A percentile compares a stretch with the other conserved stretches of the same genome.
Evolutionary conservation across 2,329 filamentous ascomycete genomes (phyloP).

Genomic region (Coleophoma eucalyptorum): DNA sequence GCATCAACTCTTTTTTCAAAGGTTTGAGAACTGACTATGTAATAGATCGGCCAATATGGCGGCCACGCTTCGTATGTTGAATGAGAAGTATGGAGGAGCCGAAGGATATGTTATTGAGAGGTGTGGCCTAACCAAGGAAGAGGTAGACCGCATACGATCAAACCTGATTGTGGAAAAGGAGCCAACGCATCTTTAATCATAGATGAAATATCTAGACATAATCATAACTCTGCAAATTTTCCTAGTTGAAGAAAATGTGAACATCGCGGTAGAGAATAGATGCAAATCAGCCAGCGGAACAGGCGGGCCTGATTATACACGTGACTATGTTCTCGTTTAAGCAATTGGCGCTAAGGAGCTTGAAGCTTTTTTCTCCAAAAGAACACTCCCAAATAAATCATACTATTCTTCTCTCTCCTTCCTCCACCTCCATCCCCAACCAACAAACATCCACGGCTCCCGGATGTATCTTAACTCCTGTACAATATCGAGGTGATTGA

Average conservation of each 20-base stretch:
- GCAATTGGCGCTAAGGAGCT: background rate
- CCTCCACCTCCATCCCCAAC: background rate
- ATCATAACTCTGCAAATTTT: no score
- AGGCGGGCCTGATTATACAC: no score
- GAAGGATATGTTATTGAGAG: slow-evolving; percentile 58
- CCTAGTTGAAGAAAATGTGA: no score
- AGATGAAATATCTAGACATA: background rate
- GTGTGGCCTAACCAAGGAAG: slow-evolving; percentile 52
- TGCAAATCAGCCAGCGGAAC: no score
- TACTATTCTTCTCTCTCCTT: background rate
- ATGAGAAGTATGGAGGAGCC: slow-evolving; percentile 56
- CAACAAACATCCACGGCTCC: slow-evolving; percentile 1
- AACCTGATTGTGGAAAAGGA: slow-evolving; percentile 38
- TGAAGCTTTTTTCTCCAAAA: background rate
- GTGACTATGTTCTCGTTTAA: background rate
- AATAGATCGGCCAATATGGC: slow-evolving; percentile 45
- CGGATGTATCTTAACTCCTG: slow-evolving; percentile 6
- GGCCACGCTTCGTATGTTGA: slow-evolving; percentile 47
- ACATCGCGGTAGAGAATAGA: no score
- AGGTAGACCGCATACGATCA: slow-evolving; percentile 47
- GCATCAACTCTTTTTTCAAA: background rate
- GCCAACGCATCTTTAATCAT: slow-evolving; percentile 9
- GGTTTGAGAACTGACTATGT: slow-evolving; percentile 3
- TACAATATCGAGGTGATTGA: slow-evolving; percentile 11
- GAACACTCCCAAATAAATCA: background rate